Base-by-base conservation (phyloP, 176 grass and related monocot genomes). In the Carex myosuroides region DNA sequence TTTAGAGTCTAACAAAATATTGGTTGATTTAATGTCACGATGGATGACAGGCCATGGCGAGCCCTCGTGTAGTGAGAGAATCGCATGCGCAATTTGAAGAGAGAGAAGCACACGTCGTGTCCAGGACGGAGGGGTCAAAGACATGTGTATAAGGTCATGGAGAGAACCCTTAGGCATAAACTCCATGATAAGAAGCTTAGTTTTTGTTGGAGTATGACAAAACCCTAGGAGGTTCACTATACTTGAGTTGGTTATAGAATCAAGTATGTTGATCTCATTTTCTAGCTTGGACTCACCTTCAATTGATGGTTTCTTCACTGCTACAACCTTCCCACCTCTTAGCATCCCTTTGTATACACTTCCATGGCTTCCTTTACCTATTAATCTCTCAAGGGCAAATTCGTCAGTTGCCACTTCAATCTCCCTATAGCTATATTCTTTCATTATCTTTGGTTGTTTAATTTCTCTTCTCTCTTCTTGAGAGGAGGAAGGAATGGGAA, bases 351-450 rank as follows among this genome's bases (percentile, higher is more conserved):
- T 88, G 78, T 99, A 99, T 39, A 99, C 96, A 60, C 88, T 81
- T 22, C 96, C 96, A 12, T 99, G 96, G 88, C 96, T 99, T 74
- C 96, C 96, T 86, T 99, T 95, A 0, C 96, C 96, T 18, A 95
- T 86, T 33, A 95, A 83, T 74, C 90, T 90, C 83, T 89, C 87
- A 11, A 80, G 75, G 50, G 86, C 70, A 89, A 99, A 99, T 0
- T 88, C 85, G 8, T 88, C 83, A 29, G 96, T 99, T 9, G 96
- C 96, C 33, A 84, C 82, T 80, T 87, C 85, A 59, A 99, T 87
- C 82, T 94, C 93, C 44, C 91, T 79, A 68, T 93, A 95, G 41
- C 89, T 89, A 37, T 90, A 93, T 74, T 99, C 91, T 82, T 81
- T 90, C 93, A 99, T 95, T 68, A 1, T 62, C 52, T 29, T 50